These are phyloP conservation scores for Plasmodium cynomolgi DNA, from an alignment of 169 alveolate genomes.

Conservation along the genomic window DNA sequence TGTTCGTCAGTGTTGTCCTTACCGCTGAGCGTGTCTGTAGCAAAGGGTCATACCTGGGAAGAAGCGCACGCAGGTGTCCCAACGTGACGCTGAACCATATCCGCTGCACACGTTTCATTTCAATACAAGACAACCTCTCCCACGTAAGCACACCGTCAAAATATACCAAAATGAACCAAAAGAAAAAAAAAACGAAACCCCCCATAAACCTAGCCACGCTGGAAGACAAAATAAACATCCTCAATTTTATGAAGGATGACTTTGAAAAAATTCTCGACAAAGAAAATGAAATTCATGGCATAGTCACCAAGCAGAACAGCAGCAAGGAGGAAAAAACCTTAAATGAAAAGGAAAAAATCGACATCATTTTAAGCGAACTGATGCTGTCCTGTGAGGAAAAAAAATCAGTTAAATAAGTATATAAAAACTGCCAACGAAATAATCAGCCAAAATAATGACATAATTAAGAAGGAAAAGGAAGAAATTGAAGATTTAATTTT, in stretches of 20 bases:
- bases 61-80: neutral
- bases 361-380: slow-evolving; percentile 48
- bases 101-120: neutral
- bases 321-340: slow-evolving; percentile 21
- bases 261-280: slow-evolving; percentile 42
- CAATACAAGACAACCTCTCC: neutral
- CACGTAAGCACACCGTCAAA: neutral
- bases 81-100: neutral
- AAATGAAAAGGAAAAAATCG: slow-evolving; percentile 45
- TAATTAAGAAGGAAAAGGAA: slow-evolving; percentile 30
- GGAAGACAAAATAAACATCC: slow-evolving; percentile 44
- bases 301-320: neutral
- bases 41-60: neutral
- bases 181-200: slow-evolving; percentile 20
- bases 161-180: slow-evolving; percentile 10
- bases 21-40: neutral
- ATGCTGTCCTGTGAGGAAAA: slow-evolving; percentile 43
- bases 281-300: slow-evolving; percentile 22
- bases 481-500: slow-evolving; percentile 5
- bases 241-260: slow-evolving; percentile 59
- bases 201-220: slow-evolving; percentile 27
- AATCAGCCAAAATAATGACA: slow-evolving; percentile 32
- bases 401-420: slow-evolving; percentile 30
- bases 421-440: slow-evolving; percentile 44
- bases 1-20: neutral